These are phyloP conservation scores for Polyporus arcularius DNA, from an alignment of 768 basidiomycete species.

Conservation along the genomic window DNA sequence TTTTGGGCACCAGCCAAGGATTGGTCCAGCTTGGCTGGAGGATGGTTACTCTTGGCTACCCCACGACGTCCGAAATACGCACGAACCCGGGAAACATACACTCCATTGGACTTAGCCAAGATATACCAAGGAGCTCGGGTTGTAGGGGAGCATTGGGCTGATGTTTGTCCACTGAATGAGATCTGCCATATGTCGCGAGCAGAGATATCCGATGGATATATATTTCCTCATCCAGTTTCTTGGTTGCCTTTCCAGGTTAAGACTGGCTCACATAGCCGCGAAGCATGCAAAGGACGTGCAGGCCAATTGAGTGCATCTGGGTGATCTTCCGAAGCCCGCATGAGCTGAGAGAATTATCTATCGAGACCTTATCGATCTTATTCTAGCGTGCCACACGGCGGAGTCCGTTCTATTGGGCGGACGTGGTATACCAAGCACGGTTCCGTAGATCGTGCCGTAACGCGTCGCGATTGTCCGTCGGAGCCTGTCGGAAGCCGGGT, in stretches of 20 bases:
- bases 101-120: background rate
- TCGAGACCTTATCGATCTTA: constrained; percentile 2
- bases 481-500: constrained; percentile 4
- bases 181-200: background rate
- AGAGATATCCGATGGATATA: background rate
- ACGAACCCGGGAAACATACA: background rate
- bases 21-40: background rate
- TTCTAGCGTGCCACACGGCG: background rate
- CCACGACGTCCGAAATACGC: background rate
- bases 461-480: background rate
- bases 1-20: no score
- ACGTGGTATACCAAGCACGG: background rate
- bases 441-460: constrained; percentile 3
- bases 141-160: background rate
- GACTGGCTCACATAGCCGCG: background rate
- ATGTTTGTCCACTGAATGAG: background rate
- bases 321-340: background rate
- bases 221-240: constrained; percentile 13
- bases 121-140: background rate
- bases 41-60: background rate
- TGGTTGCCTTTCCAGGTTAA: constrained; percentile 10
- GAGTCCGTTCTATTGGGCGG: background rate
- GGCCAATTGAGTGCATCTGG: constrained; percentile 8
- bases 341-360: background rate
- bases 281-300: background rate